Percentiles rank a stretch among this genome's conserved stretches.
Evolutionary conservation across 2,329 filamentous ascomycete species (phyloP).

Genomic region (Ustulina deusta): DNA sequence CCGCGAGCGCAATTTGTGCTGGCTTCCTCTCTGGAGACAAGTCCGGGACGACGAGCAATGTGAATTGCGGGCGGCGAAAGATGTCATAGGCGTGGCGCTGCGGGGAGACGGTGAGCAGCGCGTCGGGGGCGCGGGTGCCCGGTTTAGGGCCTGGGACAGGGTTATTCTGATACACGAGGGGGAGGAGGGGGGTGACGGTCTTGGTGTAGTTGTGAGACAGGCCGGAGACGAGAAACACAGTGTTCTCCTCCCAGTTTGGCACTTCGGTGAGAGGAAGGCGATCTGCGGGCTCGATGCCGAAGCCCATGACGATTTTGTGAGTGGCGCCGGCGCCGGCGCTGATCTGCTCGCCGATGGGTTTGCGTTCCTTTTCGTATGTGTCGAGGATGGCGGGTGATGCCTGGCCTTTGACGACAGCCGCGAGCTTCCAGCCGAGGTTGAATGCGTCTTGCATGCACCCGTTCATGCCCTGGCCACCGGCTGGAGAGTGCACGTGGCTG

Average conservation of each 20-base stretch:
- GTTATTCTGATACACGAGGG: slow-evolving; percentile 1
- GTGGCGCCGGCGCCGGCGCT: slow-evolving; percentile 14
- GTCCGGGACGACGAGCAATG: not conserved
- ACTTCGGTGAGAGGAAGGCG: slow-evolving; percentile 1
- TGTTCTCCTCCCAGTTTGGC: slow-evolving; percentile 5
- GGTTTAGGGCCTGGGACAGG: not conserved
- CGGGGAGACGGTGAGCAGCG: slow-evolving; percentile 2
- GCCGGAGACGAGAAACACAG: slow-evolving; percentile 6
- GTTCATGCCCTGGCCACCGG: slow-evolving; percentile 78
- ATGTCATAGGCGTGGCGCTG: slow-evolving; percentile 10
- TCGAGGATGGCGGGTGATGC: slow-evolving; percentile 20
- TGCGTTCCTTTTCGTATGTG: slow-evolving; percentile 27
- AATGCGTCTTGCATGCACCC: slow-evolving; percentile 70
- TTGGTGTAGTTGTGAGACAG: slow-evolving; percentile 13
- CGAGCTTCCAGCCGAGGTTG: slow-evolving; percentile 68
- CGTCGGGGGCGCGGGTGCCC: slow-evolving; percentile 1
- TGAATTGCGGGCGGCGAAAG: slow-evolving; percentile 12
- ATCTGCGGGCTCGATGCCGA: slow-evolving; percentile 8
- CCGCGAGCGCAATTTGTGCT: not conserved
- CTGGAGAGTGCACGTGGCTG: slow-evolving; percentile 78
- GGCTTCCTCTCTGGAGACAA: slow-evolving; percentile 10
- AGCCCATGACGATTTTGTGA: slow-evolving; percentile 21
- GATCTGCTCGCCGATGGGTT: slow-evolving; percentile 18
- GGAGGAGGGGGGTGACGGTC: slow-evolving; percentile 1
- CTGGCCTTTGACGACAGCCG: slow-evolving; percentile 7